These are phyloP conservation scores for Monosporascus sp. DNA, from an alignment of 2,329 filamentous ascomycete species.

Conservation along the genomic window DNA sequence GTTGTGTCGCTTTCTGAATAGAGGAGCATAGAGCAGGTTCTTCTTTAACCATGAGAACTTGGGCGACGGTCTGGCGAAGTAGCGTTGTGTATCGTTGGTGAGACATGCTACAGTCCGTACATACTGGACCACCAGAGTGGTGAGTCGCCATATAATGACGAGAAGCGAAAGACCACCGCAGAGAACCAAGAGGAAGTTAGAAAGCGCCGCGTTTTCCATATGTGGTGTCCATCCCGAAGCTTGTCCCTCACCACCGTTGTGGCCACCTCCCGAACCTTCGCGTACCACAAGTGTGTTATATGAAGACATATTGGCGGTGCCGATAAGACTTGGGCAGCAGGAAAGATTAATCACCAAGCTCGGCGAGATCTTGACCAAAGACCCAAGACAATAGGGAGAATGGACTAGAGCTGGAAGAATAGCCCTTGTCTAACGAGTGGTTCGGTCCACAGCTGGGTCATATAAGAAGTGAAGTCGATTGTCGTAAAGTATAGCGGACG, in stretches of 20 bases:
- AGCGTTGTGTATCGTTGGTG: conserved; percentile 72
- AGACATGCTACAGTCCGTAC: conserved; percentile 70
- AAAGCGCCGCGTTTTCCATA: conserved; percentile 48
- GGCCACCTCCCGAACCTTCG: conserved; percentile 4
- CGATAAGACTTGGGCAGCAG: background rate
- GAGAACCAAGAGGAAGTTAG: conserved; percentile 56
- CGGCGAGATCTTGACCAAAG: background rate
- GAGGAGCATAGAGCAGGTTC: conserved; percentile 63
- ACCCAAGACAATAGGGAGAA: background rate
- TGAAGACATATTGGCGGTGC: conserved; percentile 3
- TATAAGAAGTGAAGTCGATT: conserved; percentile 3
- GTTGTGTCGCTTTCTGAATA: conserved; percentile 73
- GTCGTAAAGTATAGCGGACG: conserved; percentile 2
- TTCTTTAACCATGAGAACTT: conserved; percentile 59
- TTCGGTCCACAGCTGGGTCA: conserved; percentile 5
- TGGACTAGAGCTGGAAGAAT: background rate
- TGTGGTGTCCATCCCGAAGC: conserved; percentile 28
- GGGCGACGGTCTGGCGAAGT: conserved; percentile 59
- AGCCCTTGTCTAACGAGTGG: conserved; percentile 1
- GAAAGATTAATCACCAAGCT: background rate
- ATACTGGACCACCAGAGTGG: conserved; percentile 57
- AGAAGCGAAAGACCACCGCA: conserved; percentile 58
- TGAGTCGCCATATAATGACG: conserved; percentile 62
- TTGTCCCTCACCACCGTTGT: conserved; percentile 10
- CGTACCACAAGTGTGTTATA: background rate